Evolutionary conservation across 345 rosid species (phyloP).

Genomic region (Hypericum perforatum): DNA sequence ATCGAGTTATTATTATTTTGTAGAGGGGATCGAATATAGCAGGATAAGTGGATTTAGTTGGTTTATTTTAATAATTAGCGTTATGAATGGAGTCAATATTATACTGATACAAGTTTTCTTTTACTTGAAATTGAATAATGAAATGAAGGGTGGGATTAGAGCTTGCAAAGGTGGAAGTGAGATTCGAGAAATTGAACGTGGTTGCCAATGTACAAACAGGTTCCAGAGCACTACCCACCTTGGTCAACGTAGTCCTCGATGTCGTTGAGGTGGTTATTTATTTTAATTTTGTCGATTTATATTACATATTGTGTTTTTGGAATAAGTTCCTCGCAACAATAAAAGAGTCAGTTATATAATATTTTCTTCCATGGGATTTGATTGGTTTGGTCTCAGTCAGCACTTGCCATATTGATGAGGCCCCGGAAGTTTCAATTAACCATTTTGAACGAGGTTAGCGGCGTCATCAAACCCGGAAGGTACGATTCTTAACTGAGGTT

Average conservation of each 20-base stretch:
- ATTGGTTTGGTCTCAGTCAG: constrained; percentile 25
- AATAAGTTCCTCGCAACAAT: too few species aligned
- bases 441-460: constrained; percentile 57
- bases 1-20: too few species aligned
- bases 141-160: constrained; percentile 58
- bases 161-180: constrained; percentile 63
- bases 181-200: constrained; percentile 55
- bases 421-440: constrained; percentile 33
- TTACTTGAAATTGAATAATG: background rate
- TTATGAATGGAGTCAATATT: too few species aligned
- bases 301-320: background rate
- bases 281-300: background rate
- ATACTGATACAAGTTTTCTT: background rate
- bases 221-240: constrained; percentile 78
- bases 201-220: constrained; percentile 56
- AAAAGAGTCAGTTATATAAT: background rate
- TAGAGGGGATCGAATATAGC: too few species aligned
- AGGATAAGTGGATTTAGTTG: too few species aligned
- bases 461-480: constrained; percentile 72
- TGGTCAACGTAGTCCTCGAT: constrained; percentile 56
- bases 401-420: constrained; percentile 28
- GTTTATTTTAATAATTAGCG: too few species aligned
- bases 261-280: constrained; percentile 40
- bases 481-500: constrained; percentile 9
- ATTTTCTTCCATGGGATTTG: background rate